phyloP scores from a whole-genome alignment of 305 asterid species.

The Fraxinus xanthoxyloides region DNA sequence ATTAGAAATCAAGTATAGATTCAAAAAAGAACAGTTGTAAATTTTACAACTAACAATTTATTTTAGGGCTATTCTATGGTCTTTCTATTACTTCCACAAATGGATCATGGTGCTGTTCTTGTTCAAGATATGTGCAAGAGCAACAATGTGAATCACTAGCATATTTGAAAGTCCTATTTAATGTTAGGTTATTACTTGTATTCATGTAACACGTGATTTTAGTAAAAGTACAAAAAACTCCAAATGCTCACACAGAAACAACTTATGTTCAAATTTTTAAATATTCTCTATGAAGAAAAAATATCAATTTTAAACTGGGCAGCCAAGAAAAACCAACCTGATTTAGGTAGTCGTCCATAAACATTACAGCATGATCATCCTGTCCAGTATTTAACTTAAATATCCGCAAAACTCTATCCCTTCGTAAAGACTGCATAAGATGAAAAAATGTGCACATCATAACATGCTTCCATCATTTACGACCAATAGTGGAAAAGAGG shows the following conservation, averaged over 20 bases:
- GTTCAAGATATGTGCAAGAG: neutral
- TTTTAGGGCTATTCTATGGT: neutral
- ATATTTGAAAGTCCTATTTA: neutral
- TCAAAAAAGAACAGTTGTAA: neutral
- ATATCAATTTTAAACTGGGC: slow-evolving; percentile 13
- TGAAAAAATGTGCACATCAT: slow-evolving; percentile 2
- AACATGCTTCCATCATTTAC: slow-evolving; percentile 3
- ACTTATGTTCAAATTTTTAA: neutral
- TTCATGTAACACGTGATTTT: neutral
- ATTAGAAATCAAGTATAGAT: neutral
- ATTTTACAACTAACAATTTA: neutral
- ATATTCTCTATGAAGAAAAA: neutral
- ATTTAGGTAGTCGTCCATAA: slow-evolving; percentile 68
- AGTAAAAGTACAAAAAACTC: neutral
- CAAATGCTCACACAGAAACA: neutral
- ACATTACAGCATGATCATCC: slow-evolving; percentile 92
- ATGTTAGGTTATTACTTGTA: neutral
- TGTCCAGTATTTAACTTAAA: slow-evolving; percentile 91
- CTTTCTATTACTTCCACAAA: neutral
- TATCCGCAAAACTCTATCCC: slow-evolving; percentile 65
- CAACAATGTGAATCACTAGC: neutral
- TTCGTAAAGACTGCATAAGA: slow-evolving; percentile 65
- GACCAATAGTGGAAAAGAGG: neutral
- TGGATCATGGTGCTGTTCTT: neutral
- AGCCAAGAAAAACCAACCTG: slow-evolving; percentile 53